Conservation (phyloP, 148 eudicot species). For the Rhododendron griersonianum region DNA sequence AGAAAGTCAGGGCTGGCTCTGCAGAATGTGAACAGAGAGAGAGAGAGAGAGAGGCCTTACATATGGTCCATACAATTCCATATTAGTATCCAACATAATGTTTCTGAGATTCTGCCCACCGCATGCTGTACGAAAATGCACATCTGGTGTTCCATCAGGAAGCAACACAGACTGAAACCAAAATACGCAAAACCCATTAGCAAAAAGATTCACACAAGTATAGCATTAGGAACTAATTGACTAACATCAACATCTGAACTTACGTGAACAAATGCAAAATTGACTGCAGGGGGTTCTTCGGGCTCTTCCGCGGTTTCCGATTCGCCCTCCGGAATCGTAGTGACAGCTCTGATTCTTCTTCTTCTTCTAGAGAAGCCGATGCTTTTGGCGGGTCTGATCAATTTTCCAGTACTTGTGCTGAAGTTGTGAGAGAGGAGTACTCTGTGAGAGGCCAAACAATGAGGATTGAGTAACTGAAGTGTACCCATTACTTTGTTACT, state of each 20-base stretch:
- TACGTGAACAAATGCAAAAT: conserved; percentile 71
- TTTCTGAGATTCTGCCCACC: conserved; percentile 87
- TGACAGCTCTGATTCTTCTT: conserved; percentile 46
- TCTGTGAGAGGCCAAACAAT: conserved; percentile 32
- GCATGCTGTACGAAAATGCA: conserved; percentile 54
- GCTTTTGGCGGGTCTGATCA: conserved; percentile 6
- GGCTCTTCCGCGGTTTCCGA: conserved; percentile 16
- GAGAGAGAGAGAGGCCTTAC: conserved; percentile 33
- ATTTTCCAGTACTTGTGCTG: conserved; percentile 10
- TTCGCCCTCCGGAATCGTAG: conserved; percentile 39
- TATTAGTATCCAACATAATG: conserved; percentile 68
- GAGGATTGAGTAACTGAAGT: conserved; percentile 42
- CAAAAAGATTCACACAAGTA: background rate
- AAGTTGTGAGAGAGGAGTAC: conserved; percentile 22
- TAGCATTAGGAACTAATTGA: background rate
- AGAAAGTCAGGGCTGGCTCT: background rate
- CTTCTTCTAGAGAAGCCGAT: conserved; percentile 18
- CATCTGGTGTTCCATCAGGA: conserved; percentile 89
- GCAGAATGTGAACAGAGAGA: background rate
- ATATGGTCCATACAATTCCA: conserved; percentile 91
- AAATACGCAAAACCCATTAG: background rate
- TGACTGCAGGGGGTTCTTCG: conserved; percentile 46
- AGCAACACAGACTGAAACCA: conserved; percentile 64
- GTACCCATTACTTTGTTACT: conserved; percentile 24
- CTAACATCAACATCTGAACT: conserved; percentile 9